Conservation (phyloP, 2,329 filamentous ascomycete genomes). For the Meredithiella fracta region DNA sequence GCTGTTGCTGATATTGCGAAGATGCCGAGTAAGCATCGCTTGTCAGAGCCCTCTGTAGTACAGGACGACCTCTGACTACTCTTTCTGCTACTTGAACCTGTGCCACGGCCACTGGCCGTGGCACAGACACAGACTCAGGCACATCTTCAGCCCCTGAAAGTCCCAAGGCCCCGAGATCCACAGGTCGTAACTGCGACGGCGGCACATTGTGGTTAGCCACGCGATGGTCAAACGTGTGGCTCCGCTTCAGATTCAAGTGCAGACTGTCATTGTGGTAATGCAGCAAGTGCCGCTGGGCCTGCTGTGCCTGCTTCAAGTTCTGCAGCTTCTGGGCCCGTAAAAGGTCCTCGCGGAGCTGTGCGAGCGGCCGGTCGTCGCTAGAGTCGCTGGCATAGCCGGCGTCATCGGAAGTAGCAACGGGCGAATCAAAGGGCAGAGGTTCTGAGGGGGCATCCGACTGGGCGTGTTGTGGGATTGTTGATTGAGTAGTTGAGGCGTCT, state of each 20-base stretch:
- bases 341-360: conserved; percentile 2
- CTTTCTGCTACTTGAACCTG: background rate
- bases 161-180: background rate
- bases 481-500: background rate
- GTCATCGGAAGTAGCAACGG: background rate
- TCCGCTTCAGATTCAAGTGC: background rate
- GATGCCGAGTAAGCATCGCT: background rate
- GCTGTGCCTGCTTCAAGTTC: background rate
- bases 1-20: background rate
- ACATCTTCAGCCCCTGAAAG: background rate
- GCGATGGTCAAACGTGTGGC: background rate
- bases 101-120: background rate
- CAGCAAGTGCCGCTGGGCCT: background rate
- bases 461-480: background rate
- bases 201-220: background rate
- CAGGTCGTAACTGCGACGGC: background rate
- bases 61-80: background rate
- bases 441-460: background rate
- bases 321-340: background rate
- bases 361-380: conserved; percentile 1
- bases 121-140: background rate
- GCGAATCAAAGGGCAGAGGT: background rate
- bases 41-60: background rate
- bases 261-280: background rate
- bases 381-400: background rate